Evolutionary conservation across 345 rosid species (phyloP).

Genomic region (Citrus cavaleriei): DNA sequence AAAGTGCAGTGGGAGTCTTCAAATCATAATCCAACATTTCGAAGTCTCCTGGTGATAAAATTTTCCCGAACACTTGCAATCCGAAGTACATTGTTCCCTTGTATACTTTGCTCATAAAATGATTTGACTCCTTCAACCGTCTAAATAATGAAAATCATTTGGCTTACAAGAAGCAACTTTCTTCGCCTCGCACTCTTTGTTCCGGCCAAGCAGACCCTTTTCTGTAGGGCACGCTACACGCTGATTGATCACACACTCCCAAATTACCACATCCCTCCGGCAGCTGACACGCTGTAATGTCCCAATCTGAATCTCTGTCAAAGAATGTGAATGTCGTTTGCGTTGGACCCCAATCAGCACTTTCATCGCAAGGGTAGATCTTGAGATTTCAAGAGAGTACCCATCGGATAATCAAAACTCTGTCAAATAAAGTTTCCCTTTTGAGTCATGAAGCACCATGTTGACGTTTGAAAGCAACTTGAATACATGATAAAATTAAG

Average conservation of each 20-base stretch:
- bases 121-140: constrained; percentile 46
- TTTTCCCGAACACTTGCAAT: constrained; percentile 55
- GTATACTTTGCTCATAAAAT: constrained; percentile 41
- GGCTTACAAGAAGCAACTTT: constrained; percentile 27
- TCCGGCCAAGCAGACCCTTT: constrained; percentile 33
- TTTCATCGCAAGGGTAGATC: constrained; percentile 29
- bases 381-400: constrained; percentile 46
- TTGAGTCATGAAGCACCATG: constrained; percentile 47
- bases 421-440: constrained; percentile 46
- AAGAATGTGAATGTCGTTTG: constrained; percentile 39
- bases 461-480: constrained; percentile 47
- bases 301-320: constrained; percentile 14
- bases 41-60: constrained; percentile 39
- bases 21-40: constrained; percentile 53
- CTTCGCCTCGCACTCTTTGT: constrained; percentile 26
- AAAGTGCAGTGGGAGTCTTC: constrained; percentile 26
- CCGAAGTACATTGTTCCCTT: constrained; percentile 40
- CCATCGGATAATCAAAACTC: constrained; percentile 58
- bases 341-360: constrained; percentile 31
- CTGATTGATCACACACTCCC: constrained; percentile 27
- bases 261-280: constrained; percentile 38
- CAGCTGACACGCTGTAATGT: constrained; percentile 30
- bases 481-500: constrained; percentile 3
- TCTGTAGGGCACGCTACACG: constrained; percentile 46
- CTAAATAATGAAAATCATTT: constrained; percentile 22